Evolutionary conservation across 495 filamentous ascomycete species (phyloP), one percentile per base, ranked within the genome.

Genomic region (Xylaria nigripes): DNA sequence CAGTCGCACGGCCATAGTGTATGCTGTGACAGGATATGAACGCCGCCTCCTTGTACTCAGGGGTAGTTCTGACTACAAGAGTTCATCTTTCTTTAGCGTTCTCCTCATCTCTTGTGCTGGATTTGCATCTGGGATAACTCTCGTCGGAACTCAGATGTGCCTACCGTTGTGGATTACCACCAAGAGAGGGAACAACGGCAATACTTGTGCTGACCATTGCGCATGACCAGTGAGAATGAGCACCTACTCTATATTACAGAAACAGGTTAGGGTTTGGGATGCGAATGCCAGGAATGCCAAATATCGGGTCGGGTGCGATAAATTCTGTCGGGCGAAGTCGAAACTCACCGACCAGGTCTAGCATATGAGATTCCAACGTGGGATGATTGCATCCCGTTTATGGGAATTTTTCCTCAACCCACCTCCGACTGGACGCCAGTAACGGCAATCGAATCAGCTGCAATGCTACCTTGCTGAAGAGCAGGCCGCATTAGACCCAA

Each of bases 401-500:
- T 16, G n/a, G 23, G 41, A 24, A 22, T 12, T n/a, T 24, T 24
- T 23, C 27, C 40, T n/a, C 29, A 30, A 45, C 9, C 41, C 16
- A 34, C 15, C 43, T 30, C 22, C 40, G n/a, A 22, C 43, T 15
- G 15, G 15, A 22, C 6, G 27, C 51, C 51, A 53, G 47, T 54
- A 23, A 16, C 32, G 16, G 43, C 27, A 13, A 38, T 15, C 16
- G 15, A 43, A 41, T 22, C 10, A n/a, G 18, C 51, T 54, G 34
- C 51, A 36, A 42, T 42, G 45, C 30, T 38, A 42, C 51, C 15
- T 16, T 47, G 40, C 19, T n/a, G 42, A 53, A 30, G 25, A 19
- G 23, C 24, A 44, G 41, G 51, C 40, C 40, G 51, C 51, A 32
- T 22, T 54, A 29, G 43, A 38, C 50, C 21, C 19, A 16, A 34